Conservation (phyloP, 257 asterid species). For the Ehretia macrophylla region DNA sequence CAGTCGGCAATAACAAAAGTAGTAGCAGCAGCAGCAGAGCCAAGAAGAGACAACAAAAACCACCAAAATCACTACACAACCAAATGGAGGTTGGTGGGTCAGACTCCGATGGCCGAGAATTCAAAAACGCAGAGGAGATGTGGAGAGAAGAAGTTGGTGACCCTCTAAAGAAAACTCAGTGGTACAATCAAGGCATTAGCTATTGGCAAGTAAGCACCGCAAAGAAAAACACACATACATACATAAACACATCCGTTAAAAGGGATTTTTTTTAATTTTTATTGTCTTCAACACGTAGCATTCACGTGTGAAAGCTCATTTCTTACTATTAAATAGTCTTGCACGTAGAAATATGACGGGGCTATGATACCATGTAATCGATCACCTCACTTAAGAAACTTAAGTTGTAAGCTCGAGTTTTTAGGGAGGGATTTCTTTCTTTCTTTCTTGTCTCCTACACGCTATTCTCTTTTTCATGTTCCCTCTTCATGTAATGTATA, state of each 20-base stretch:
- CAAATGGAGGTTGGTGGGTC: slow-evolving; percentile 55
- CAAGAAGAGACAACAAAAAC: not conserved
- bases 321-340: no score
- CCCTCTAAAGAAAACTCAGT: slow-evolving; percentile 59
- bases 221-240: no score
- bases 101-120: slow-evolving; percentile 75
- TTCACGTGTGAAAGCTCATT: no score
- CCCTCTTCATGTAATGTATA: not conserved
- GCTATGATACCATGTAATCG: no score
- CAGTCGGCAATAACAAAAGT: not conserved
- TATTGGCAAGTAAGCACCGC: slow-evolving; percentile 66
- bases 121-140: slow-evolving; percentile 75
- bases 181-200: slow-evolving; percentile 77
- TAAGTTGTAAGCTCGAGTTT: no score
- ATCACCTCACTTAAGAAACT: no score
- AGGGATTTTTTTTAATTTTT: not conserved
- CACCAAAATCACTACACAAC: not conserved
- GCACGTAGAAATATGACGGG: no score
- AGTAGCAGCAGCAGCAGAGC: not conserved
- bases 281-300: not conserved
- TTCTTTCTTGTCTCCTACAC: no score
- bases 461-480: no score
- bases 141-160: slow-evolving; percentile 90
- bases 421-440: no score
- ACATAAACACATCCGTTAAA: no score